These are phyloP conservation scores for Larix sibirica DNA, from an alignment of 83 land plant genomes.

Conservation along the genomic window DNA sequence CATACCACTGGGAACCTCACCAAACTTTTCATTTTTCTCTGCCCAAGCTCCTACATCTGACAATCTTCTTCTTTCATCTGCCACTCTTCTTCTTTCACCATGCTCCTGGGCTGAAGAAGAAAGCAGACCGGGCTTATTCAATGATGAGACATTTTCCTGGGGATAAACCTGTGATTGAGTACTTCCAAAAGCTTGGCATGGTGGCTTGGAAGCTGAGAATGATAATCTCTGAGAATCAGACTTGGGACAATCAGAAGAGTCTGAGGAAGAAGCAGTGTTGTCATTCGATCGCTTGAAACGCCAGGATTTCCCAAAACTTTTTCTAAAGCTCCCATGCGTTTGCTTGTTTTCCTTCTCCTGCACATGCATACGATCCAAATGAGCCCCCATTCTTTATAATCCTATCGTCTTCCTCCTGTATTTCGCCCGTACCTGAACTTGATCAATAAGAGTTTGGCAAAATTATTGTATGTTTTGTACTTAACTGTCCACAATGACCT, in stretches of 20 bases:
- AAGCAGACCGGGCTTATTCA: conserved; percentile 9
- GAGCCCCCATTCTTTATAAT: conserved; percentile 13
- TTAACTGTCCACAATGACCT: not conserved
- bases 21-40: conserved; percentile 6
- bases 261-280: conserved; percentile 5
- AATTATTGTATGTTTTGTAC: not conserved
- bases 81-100: conserved; percentile 10
- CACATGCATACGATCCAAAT: conserved; percentile 18
- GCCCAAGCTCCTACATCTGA: conserved; percentile 5
- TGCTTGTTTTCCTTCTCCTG: conserved; percentile 15
- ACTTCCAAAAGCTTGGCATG: conserved; percentile 16
- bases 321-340: conserved; percentile 13
- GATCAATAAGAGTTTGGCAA: conserved; percentile 4
- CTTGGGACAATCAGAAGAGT: not conserved
- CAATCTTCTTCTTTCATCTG: conserved; percentile 9
- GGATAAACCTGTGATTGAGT: conserved; percentile 17
- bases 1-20: conserved; percentile 11
- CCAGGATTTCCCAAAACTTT: conserved; percentile 11
- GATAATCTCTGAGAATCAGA: conserved; percentile 2
- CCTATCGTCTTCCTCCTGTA: not conserved
- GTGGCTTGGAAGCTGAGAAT: conserved; percentile 8
- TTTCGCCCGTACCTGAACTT: not conserved
- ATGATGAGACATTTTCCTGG: conserved; percentile 9
- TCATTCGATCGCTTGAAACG: conserved; percentile 2
- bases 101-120: not conserved